Conservation (phyloP, 139 green algal genomes). For the Pseudopediastrum boryanum region DNA sequence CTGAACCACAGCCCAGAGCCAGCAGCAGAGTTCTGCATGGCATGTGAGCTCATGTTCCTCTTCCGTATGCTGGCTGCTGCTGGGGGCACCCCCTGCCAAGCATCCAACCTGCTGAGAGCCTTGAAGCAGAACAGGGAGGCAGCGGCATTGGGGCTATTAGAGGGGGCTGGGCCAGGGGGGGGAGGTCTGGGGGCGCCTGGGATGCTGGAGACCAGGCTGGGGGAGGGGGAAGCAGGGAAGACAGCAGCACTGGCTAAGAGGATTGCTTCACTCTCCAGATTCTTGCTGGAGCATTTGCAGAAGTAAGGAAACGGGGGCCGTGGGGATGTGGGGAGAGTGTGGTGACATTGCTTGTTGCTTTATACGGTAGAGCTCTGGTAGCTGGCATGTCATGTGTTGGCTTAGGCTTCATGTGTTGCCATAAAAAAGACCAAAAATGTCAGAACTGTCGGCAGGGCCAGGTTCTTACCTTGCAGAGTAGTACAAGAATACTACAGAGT, state of each 20-base stretch:
- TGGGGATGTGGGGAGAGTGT: too few relatives aligned
- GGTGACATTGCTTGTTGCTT: too few relatives aligned
- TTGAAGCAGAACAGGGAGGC: constrained; percentile 86
- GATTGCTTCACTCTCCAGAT: constrained; percentile 81
- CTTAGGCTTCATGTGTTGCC: too few relatives aligned
- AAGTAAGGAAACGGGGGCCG: too few relatives aligned
- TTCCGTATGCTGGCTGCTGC: constrained; percentile 86
- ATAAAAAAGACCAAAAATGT: too few relatives aligned
- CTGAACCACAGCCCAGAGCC: constrained; percentile 74
- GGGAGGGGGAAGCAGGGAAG: constrained; percentile 12
- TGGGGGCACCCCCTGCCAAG: constrained; percentile 75
- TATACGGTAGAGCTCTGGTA: too few relatives aligned
- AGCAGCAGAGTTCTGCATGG: constrained; percentile 86
- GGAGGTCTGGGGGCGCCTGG: constrained; percentile 31
- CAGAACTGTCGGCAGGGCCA: too few relatives aligned
- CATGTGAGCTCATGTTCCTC: constrained; percentile 86
- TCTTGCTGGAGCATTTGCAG: constrained; percentile 89
- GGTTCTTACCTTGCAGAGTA: too few relatives aligned
- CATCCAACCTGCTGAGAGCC: constrained; percentile 88
- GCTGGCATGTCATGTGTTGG: too few relatives aligned
- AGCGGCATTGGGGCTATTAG: constrained; percentile 64
- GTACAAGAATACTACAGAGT: too few relatives aligned
- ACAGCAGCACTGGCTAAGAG: constrained; percentile 58
- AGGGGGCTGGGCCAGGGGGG: constrained; percentile 40
- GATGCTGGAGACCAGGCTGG: constrained; percentile 70